phyloP scores from a whole-genome alignment of 495 filamentous ascomycete genomes.

The Glarea lozoyensis region DNA sequence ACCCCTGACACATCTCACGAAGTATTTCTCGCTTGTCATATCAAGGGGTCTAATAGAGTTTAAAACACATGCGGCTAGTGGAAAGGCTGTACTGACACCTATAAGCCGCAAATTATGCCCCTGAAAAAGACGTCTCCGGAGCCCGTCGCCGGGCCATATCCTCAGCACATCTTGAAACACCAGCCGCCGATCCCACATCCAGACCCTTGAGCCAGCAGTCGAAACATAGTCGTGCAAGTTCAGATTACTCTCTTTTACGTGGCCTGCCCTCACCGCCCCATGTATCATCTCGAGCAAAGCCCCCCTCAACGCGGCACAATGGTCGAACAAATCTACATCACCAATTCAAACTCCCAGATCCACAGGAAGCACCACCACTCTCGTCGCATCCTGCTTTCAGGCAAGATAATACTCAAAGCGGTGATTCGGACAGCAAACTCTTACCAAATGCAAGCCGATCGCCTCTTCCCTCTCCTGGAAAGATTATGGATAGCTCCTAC shows the following conservation, averaged over 20 bases:
- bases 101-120: slow-evolving; percentile 5
- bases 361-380: slow-evolving; percentile 20
- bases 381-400: slow-evolving; percentile 21
- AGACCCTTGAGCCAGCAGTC: slow-evolving; percentile 40
- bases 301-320: slow-evolving; percentile 10
- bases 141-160: slow-evolving; percentile 37
- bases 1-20: no score
- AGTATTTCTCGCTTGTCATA: no score
- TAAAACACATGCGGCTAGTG: no score
- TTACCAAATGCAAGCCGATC: slow-evolving; percentile 4
- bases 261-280: slow-evolving; percentile 19
- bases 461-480: slow-evolving; percentile 14
- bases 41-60: no score
- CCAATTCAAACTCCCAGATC: slow-evolving; percentile 18
- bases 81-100: no score
- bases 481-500: slow-evolving; percentile 35
- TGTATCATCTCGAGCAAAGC: slow-evolving; percentile 4
- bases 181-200: slow-evolving; percentile 29
- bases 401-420: slow-evolving; percentile 12
- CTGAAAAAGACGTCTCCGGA: slow-evolving; percentile 8
- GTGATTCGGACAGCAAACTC: slow-evolving; percentile 13
- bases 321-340: slow-evolving; percentile 20
- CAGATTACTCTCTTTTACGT: slow-evolving; percentile 32
- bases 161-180: slow-evolving; percentile 41
- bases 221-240: slow-evolving; percentile 52